Conservation (phyloP, 2,329 filamentous ascomycete species). For the Aspergillus arachidicola region DNA sequence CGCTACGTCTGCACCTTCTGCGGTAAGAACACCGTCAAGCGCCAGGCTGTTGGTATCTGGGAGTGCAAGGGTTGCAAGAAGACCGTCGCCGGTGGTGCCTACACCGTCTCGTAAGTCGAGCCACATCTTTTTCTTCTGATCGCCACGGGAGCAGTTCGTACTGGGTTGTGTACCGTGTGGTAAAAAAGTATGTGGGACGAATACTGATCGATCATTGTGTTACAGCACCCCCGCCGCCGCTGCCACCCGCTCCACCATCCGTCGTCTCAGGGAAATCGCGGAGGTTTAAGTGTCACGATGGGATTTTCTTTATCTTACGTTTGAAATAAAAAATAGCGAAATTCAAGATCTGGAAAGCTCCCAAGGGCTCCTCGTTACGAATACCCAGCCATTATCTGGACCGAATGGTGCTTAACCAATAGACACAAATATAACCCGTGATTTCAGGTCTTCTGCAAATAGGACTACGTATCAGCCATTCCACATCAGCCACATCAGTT, state of each 20-base stretch:
- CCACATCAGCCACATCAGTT: neutral
- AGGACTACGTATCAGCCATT: conserved; percentile 5
- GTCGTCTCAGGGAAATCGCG: conserved; percentile 94
- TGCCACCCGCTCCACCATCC: conserved; percentile 93
- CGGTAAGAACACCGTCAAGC: conserved; percentile 93
- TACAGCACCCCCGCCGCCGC: conserved; percentile 85
- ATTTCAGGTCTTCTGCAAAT: conserved; percentile 16
- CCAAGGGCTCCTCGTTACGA: conserved; percentile 25
- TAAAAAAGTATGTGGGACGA: conserved; percentile 9
- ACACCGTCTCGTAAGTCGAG: conserved; percentile 87
- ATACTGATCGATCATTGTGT: conserved; percentile 17
- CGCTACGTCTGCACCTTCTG: conserved; percentile 98
- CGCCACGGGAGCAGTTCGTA: neutral
- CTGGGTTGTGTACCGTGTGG: neutral
- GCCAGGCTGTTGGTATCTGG: conserved; percentile 93
- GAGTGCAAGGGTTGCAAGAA: conserved; percentile 95
- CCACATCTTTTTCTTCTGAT: conserved; percentile 4
- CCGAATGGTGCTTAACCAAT: conserved; percentile 25
- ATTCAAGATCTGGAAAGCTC: conserved; percentile 34
- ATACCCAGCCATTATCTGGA: conserved; percentile 22
- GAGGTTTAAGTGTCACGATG: conserved; percentile 65
- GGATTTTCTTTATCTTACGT: conserved; percentile 40
- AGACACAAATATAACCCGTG: conserved; percentile 25
- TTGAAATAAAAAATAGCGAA: conserved; percentile 42
- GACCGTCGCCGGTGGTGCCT: conserved; percentile 90